Evolutionary conservation across 2,329 filamentous ascomycete genomes (phyloP).

Genomic region (Aspergillus unguis): DNA sequence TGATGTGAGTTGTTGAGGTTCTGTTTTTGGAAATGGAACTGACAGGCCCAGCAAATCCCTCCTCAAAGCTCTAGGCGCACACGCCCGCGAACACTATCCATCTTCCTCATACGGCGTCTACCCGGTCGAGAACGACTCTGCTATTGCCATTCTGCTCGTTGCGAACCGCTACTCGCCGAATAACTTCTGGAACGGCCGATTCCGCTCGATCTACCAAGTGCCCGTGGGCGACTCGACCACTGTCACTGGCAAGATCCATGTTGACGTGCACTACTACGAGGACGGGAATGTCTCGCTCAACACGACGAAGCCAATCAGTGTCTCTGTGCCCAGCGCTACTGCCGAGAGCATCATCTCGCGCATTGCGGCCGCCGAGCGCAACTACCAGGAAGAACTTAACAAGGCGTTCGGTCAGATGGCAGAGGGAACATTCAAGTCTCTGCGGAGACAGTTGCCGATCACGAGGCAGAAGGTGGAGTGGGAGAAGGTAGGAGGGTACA

Average conservation of each 20-base stretch:
- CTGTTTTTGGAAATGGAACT: neutral
- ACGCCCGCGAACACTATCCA: constrained; percentile 86
- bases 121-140: constrained; percentile 70
- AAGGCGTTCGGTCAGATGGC: constrained; percentile 81
- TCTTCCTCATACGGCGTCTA: constrained; percentile 78
- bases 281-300: constrained; percentile 94
- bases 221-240: constrained; percentile 57
- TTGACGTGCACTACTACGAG: constrained; percentile 99
- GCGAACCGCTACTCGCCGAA: constrained; percentile 97
- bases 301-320: constrained; percentile 73
- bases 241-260: constrained; percentile 77
- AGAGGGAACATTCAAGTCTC: constrained; percentile 90
- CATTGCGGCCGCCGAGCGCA: constrained; percentile 77
- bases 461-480: constrained; percentile 99
- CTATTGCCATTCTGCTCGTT: constrained; percentile 77
- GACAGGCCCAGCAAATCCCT: constrained; percentile 66
- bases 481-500: constrained; percentile 95
- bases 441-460: constrained; percentile 89
- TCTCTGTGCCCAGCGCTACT: constrained; percentile 59
- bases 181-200: constrained; percentile 99
- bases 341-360: constrained; percentile 71
- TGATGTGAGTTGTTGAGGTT: constrained; percentile 64
- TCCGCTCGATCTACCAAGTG: constrained; percentile 84
- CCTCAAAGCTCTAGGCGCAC: constrained; percentile 69
- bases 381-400: constrained; percentile 95